A percentile compares a stretch with the other conserved stretches of the same genome.
These are phyloP conservation scores for Gossypium gossypioides DNA, from an alignment of 441 rosid genomes.

Conservation along the genomic window DNA sequence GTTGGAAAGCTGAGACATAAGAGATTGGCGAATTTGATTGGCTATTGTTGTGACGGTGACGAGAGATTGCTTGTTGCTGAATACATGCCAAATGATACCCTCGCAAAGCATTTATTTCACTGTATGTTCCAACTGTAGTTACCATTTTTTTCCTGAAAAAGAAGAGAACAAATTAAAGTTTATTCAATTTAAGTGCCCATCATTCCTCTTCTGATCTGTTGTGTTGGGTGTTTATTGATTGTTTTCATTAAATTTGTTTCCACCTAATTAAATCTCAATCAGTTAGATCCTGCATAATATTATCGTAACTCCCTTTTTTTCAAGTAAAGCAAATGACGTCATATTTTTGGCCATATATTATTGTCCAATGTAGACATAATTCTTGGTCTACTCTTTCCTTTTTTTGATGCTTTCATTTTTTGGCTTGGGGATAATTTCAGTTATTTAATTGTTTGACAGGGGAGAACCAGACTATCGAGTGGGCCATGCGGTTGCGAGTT, in stretches of 20 bases:
- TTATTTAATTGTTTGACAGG: slow-evolving; percentile 39
- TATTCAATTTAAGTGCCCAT: background rate
- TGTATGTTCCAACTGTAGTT: slow-evolving; percentile 35
- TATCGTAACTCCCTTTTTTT: background rate
- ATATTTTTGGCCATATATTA: background rate
- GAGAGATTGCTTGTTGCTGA: slow-evolving; percentile 88
- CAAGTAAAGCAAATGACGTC: background rate
- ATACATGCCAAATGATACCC: slow-evolving; percentile 78
- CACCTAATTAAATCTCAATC: background rate
- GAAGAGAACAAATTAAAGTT: background rate
- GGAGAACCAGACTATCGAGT: slow-evolving; percentile 90
- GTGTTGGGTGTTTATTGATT: background rate
- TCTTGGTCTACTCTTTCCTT: background rate
- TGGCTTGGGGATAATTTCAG: background rate
- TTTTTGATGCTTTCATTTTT: background rate
- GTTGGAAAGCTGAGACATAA: slow-evolving; percentile 68
- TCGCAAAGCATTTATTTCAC: slow-evolving; percentile 75
- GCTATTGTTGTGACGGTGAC: slow-evolving; percentile 85
- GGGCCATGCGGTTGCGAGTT: slow-evolving; percentile 93
- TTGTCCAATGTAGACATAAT: background rate
- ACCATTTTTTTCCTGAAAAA: background rate
- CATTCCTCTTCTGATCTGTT: background rate
- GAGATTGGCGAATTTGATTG: slow-evolving; percentile 73
- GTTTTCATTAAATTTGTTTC: slow-evolving; percentile 1
- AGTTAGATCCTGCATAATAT: slow-evolving; percentile 1